Evolutionary conservation across 768 basidiomycete species (phyloP), one percentile per base, ranked within the genome.

Genomic region (Podaxis sp.): DNA sequence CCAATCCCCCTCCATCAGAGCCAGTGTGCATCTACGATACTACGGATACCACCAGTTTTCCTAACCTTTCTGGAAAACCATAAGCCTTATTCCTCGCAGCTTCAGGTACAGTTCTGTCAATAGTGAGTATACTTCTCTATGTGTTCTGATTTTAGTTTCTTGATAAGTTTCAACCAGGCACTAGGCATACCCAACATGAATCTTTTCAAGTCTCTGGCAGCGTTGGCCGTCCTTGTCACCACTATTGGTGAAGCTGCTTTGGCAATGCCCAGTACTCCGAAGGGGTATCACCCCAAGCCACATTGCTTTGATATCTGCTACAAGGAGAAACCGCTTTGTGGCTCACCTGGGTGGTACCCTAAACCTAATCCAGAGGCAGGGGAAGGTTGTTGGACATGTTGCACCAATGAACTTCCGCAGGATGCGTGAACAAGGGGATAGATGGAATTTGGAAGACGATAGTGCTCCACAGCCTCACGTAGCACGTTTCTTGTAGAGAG

Each of bases 231-330:
- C 49, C 26, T 50, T 28, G 20, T 26, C 26, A 12, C 49, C 44
- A 22, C 44, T 8, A 17, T 46, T n/a, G n/a, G 44, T 8, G 44
- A 46, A 15, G 26, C 20, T 12, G 26, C 49, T 10, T 50, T 12
- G 26, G 49, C 49, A 24, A 13, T 15, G 49, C 49, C 49, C 12
- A 10, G 44, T 22, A 13, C 22, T 28, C 24, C 49, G 12, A 24
- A 50, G 15, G 36, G n/a, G 36, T 15, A 37, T n/a, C 51, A 55
- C 26, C 13, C 17, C 11, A 22, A 55, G 4, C 30, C 53, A 37
- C 53, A 55, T 20, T 55, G 30, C 17, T 55, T 55, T 22, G 53
- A 55, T 22, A 38, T 55, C 36, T 55, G 49, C 10, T 50, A 50
- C 26, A 12, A 24, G 12, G 20, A 24, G 20, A 50, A 50, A 22